A percentile compares a stretch with the other conserved stretches of the same genome.
Conservation (phyloP, 495 filamentous ascomycete species). For the Melanomma pulvis-pyrius region DNA sequence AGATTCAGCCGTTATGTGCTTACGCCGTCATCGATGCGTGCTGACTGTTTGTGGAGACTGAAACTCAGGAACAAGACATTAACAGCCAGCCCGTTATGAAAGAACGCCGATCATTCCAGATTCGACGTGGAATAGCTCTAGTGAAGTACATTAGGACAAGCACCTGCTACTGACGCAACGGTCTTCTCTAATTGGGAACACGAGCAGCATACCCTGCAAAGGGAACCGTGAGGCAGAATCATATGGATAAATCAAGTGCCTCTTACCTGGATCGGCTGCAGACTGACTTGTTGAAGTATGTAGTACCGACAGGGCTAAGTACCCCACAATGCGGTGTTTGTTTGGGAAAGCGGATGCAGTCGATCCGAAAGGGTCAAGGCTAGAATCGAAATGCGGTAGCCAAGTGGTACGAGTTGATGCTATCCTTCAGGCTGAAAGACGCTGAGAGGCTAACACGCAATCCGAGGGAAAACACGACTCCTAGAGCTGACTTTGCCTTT, state of each 20-base stretch:
- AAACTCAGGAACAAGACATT: not conserved
- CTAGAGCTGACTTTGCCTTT: too few relatives aligned
- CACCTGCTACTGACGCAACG: conserved; percentile 2
- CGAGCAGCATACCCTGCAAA: not conserved
- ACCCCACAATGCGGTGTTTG: conserved; percentile 24
- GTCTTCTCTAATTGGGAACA: not conserved
- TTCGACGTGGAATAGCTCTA: not conserved
- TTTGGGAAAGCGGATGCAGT: conserved; percentile 16
- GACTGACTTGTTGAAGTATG: not conserved
- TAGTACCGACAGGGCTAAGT: conserved; percentile 14
- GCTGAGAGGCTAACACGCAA: not conserved
- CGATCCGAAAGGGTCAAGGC: conserved; percentile 1
- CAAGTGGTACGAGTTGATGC: not conserved
- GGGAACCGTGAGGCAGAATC: not conserved
- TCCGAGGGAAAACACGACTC: not conserved
- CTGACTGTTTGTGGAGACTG: not conserved
- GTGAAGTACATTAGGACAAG: not conserved
- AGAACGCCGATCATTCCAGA: conserved; percentile 11
- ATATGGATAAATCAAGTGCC: conserved; percentile 32
- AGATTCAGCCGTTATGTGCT: too few relatives aligned
- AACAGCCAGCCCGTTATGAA: too few relatives aligned
- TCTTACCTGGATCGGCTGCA: conserved; percentile 13
- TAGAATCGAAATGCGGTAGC: not conserved
- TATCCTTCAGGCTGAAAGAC: conserved; percentile 26
- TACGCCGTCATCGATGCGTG: not conserved